A percentile compares a stretch with the other conserved stretches of the same genome.
phyloP scores from a whole-genome alignment of 495 filamentous ascomycete species.

The Penicillium flavigenum region DNA sequence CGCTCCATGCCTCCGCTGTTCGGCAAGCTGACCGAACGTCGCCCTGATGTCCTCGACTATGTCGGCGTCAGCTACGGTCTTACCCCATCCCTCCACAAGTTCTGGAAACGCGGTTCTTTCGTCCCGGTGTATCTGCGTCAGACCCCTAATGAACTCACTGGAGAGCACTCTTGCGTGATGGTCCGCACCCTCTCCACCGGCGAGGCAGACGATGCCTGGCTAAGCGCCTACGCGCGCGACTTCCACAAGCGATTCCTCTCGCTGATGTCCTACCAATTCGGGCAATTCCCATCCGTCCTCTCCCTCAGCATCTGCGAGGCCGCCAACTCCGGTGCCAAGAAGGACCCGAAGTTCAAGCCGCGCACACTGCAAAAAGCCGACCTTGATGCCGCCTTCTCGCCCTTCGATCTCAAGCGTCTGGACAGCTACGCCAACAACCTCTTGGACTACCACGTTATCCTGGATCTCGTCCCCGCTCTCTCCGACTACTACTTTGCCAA shows the following conservation, averaged over 20 bases:
- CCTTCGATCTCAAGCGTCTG: constrained; percentile 90
- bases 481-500: constrained; percentile 80
- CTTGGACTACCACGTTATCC: constrained; percentile 94
- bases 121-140: constrained; percentile 91
- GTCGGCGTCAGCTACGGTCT: constrained; percentile 93
- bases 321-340: constrained; percentile 68
- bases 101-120: constrained; percentile 91
- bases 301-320: constrained; percentile 89
- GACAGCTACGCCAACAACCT: constrained; percentile 96
- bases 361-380: constrained; percentile 63
- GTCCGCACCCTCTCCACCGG: constrained; percentile 62
- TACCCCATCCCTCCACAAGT: constrained; percentile 84
- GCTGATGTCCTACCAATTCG: constrained; percentile 89
- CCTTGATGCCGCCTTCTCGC: constrained; percentile 74
- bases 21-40: constrained; percentile 80
- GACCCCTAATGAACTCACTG: constrained; percentile 93
- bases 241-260: constrained; percentile 89
- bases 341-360: constrained; percentile 47
- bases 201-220: constrained; percentile 72
- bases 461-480: constrained; percentile 85
- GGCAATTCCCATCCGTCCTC: constrained; percentile 74
- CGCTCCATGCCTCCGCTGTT: constrained; percentile 90
- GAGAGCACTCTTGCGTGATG: constrained; percentile 98
- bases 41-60: constrained; percentile 81
- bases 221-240: constrained; percentile 85